These are phyloP conservation scores for Bruguiera parviflora DNA, from an alignment of 345 rosid species.

Conservation along the genomic window DNA sequence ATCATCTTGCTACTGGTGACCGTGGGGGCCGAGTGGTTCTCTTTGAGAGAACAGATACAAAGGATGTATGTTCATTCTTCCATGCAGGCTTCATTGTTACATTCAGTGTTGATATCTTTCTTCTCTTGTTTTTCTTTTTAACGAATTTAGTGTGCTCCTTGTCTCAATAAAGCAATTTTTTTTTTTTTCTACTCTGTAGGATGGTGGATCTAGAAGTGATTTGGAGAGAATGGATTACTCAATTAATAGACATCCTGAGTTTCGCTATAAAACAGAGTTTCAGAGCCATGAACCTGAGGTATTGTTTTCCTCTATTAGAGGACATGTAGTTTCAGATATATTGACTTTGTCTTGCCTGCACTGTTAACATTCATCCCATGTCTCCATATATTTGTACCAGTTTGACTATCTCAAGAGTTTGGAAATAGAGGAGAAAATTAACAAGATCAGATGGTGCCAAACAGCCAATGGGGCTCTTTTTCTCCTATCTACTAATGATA, in stretches of 20 bases:
- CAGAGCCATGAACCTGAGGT: constrained; percentile 99
- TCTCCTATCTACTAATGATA: constrained; percentile 86
- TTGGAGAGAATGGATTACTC: constrained; percentile 64
- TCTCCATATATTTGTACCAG: constrained; percentile 32
- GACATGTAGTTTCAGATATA: not conserved
- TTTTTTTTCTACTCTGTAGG: constrained; percentile 32
- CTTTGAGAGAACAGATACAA: constrained; percentile 73
- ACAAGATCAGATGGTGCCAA: constrained; percentile 95
- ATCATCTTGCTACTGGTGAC: constrained; percentile 91
- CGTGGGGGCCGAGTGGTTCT: constrained; percentile 97
- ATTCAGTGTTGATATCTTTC: not conserved
- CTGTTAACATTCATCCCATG: constrained; percentile 13
- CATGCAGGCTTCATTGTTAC: not conserved
- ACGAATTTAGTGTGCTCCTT: not conserved
- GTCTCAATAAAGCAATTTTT: not conserved
- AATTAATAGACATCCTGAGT: constrained; percentile 63
- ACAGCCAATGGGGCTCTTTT: constrained; percentile 74
- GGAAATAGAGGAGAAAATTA: constrained; percentile 98
- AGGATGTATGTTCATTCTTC: constrained; percentile 47
- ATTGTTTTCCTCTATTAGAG: constrained; percentile 6
- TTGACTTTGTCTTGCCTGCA: not conserved
- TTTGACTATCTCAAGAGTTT: constrained; percentile 96
- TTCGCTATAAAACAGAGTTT: constrained; percentile 85
- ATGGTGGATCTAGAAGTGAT: constrained; percentile 58
- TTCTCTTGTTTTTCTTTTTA: not conserved